A percentile compares a stretch with the other conserved stretches of the same genome.
These are phyloP conservation scores for Nicotiana paniculata DNA, from an alignment of 257 asterid genomes.

Conservation along the genomic window DNA sequence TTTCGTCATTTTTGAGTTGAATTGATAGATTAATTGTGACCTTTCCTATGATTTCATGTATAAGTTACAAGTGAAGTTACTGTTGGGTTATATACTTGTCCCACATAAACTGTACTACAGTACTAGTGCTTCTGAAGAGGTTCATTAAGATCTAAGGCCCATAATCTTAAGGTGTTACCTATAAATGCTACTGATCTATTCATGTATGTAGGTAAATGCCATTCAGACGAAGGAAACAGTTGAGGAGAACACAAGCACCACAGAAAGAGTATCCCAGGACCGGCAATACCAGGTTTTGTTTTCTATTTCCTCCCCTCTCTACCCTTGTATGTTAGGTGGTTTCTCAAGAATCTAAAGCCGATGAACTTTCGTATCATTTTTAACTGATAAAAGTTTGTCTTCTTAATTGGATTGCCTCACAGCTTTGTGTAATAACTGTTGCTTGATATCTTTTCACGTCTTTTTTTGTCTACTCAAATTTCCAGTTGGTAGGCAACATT, in stretches of 20 bases:
- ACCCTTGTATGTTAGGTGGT: not conserved
- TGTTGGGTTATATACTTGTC: too few relatives aligned
- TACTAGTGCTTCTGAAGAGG: too few relatives aligned
- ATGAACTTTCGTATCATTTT: not conserved
- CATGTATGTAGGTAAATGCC: conserved; percentile 65
- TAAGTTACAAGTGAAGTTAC: too few relatives aligned
- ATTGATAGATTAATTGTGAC: too few relatives aligned
- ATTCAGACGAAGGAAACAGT: conserved; percentile 96
- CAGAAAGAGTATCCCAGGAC: conserved; percentile 90
- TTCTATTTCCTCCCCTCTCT: not conserved
- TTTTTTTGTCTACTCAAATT: not conserved
- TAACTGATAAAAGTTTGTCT: not conserved
- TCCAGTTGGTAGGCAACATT: not conserved
- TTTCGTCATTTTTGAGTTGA: too few relatives aligned
- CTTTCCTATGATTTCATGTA: too few relatives aligned
- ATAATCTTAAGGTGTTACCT: not conserved
- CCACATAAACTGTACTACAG: too few relatives aligned
- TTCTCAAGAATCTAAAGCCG: not conserved
- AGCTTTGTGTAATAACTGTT: not conserved
- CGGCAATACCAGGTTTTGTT: conserved; percentile 81
- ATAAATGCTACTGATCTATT: not conserved
- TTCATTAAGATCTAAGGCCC: too few relatives aligned
- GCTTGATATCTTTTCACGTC: not conserved
- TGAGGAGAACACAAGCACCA: conserved; percentile 90
- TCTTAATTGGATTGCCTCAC: not conserved